Base-by-base conservation (phyloP, 2,329 filamentous ascomycete species). In the Bipolaris bicolor region DNA sequence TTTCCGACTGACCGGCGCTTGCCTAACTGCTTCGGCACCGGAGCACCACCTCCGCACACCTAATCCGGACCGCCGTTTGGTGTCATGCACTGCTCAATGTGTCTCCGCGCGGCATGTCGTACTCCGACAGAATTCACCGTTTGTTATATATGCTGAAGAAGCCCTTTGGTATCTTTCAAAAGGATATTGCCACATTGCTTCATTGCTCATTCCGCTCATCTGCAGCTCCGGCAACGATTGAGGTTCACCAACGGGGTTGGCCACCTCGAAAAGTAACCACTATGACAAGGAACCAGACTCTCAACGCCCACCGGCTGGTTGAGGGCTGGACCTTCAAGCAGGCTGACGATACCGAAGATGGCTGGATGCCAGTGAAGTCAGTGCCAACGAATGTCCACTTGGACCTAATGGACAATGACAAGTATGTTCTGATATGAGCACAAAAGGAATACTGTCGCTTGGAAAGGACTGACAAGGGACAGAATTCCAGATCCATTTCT, bases 401-500 rank as follows among this genome's bases (percentile, higher is more conserved):
- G 46, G 80, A 82, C 57, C 67, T 82, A 52, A 76, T 82, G 34
- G 76, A 78, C 54, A 72, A 82, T 66, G 73, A 76, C 52, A 79
- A 77, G 80, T 81, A 72, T 58, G 76, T 75, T 7, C 22, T 7
- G 39, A 51, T 7, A 11, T 16, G 7, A 16, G 20, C 7, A 10
- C 3, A 5, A 6, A 16, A 9, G 13, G 4, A 13, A 31, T 13
- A 31, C 29, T 36, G n/a, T 20, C 24, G 1, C 33, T 16, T 33
- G 24, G 6, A 16, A 20, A n/a, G 20, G n/a, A 52, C 58, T 55
- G 36, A 58, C 39, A 46, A 20, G 39, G 5, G 10, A 9, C 63
- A 82, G 80, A 56, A 82, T 82, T 37, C 78, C 78, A 11, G 80
- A 83, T 64, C 80, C 81, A 0, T 82, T 82, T 63, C 68, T 81